These are phyloP conservation scores for Xenoacremonium recifei DNA, from an alignment of 2,329 filamentous ascomycete genomes.

Conservation along the genomic window DNA sequence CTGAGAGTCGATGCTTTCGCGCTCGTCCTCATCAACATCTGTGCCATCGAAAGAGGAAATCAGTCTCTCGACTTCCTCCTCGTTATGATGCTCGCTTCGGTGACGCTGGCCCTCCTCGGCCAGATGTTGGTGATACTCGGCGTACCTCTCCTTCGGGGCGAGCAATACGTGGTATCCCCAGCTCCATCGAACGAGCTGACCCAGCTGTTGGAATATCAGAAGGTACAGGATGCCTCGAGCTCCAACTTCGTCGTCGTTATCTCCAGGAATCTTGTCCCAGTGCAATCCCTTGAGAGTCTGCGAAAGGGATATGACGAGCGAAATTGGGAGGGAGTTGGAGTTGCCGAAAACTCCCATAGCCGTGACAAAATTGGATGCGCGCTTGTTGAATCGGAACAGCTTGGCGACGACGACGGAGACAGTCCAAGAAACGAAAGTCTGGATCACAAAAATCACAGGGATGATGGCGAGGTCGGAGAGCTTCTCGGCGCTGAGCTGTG, in stretches of 20 bases:
- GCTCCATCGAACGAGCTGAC: slow-evolving; percentile 92
- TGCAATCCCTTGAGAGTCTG: slow-evolving; percentile 90
- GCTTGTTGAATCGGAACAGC: slow-evolving; percentile 77
- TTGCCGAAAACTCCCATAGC: slow-evolving; percentile 99
- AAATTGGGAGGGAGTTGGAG: slow-evolving; percentile 96
- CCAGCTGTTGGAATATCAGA: slow-evolving; percentile 95
- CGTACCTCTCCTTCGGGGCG: slow-evolving; percentile 76
- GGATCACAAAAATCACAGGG: slow-evolving; percentile 87
- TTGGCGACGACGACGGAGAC: slow-evolving; percentile 71
- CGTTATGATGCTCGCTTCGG: slow-evolving; percentile 39
- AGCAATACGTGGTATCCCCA: slow-evolving; percentile 96
- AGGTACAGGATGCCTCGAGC: slow-evolving; percentile 94
- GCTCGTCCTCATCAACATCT: slow-evolving; percentile 37
- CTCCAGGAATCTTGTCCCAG: slow-evolving; percentile 86
- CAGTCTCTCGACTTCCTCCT: slow-evolving; percentile 44
- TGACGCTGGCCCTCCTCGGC: slow-evolving; percentile 56
- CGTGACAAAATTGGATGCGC: slow-evolving; percentile 89
- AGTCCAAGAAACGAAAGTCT: slow-evolving; percentile 82
- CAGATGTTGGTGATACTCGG: slow-evolving; percentile 57
- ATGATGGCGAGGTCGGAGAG: slow-evolving; percentile 89
- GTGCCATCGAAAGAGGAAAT: slow-evolving; percentile 38
- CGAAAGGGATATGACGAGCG: slow-evolving; percentile 88
- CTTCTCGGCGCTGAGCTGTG: slow-evolving; percentile 89
- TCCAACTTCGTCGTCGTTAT: slow-evolving; percentile 93
- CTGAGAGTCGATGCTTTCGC: slow-evolving; percentile 41